Conservation (phyloP, 2,329 filamentous ascomycete species). For the Lachnellula suecica region DNA sequence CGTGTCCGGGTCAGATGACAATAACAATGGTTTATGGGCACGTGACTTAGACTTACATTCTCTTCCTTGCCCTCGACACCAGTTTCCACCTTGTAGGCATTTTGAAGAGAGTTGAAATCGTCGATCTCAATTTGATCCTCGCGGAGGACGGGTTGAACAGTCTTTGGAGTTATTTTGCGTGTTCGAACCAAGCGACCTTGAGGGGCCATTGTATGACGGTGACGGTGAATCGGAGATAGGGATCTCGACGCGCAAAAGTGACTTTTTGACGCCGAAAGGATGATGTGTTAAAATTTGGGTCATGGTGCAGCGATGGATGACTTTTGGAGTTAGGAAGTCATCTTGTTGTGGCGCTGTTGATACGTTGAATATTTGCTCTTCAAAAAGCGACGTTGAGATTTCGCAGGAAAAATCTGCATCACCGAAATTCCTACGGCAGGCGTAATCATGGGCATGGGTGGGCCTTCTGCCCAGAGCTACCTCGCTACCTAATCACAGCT, state of each 20-base stretch:
- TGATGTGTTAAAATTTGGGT: constrained; percentile 12
- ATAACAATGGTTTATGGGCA: constrained; percentile 16
- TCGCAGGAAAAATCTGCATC: neutral
- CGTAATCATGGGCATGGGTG: neutral
- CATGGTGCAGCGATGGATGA: constrained; percentile 28
- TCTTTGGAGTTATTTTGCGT: constrained; percentile 57
- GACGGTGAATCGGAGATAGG: constrained; percentile 6
- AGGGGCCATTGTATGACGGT: constrained; percentile 1
- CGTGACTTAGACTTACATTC: constrained; percentile 75
- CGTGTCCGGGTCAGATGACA: no score
- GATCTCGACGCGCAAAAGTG: constrained; percentile 24
- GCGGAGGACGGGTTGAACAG: constrained; percentile 57
- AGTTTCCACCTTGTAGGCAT: constrained; percentile 82
- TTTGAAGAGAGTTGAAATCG: constrained; percentile 74
- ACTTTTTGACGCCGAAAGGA: constrained; percentile 29
- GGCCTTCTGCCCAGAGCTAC: neutral
- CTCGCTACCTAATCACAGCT: no score
- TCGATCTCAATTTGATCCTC: constrained; percentile 87
- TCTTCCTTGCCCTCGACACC: constrained; percentile 97
- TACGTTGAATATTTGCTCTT: constrained; percentile 12
- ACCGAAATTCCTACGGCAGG: neutral
- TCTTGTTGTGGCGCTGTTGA: constrained; percentile 28
- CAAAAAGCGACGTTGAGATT: constrained; percentile 4
- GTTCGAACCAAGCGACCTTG: constrained; percentile 37
- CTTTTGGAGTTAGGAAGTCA: constrained; percentile 20